A percentile compares a stretch with the other conserved stretches of the same genome.
Evolutionary conservation across 805 yeast genomes (phyloP).

Genomic region (Wickerhamomyces mucosus): DNA sequence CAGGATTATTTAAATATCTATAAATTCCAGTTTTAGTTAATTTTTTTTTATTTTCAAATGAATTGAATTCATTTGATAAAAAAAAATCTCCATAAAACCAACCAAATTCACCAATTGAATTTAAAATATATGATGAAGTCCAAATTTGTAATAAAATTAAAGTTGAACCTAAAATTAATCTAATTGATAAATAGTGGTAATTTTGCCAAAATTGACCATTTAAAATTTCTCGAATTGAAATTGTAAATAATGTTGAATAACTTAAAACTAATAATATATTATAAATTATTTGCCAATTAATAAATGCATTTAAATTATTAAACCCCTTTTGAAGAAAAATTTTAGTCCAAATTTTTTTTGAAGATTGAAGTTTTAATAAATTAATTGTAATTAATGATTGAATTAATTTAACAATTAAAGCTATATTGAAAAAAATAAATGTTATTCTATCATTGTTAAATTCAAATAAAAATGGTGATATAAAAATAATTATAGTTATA

Average conservation of each 20-base stretch:
- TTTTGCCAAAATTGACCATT: conserved; percentile 20
- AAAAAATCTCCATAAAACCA: conserved; percentile 88
- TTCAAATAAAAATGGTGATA: conserved; percentile 31
- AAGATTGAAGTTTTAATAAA: conserved; percentile 50
- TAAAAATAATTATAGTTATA: conserved; percentile 29
- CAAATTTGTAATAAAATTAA: conserved; percentile 53
- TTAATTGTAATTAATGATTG: conserved; percentile 42
- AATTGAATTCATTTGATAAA: conserved; percentile 35
- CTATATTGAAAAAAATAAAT: conserved; percentile 18
- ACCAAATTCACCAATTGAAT: conserved; percentile 74
- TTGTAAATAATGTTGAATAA: conserved; percentile 40
- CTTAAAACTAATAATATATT: conserved; percentile 42
- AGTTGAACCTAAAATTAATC: conserved; percentile 49
- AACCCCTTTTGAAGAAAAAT: conserved; percentile 55
- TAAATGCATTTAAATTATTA: conserved; percentile 54
- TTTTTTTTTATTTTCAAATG: conserved; percentile 34
- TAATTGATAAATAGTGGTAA: conserved; percentile 34
- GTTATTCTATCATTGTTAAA: conserved; percentile 22
- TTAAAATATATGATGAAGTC: conserved; percentile 60
- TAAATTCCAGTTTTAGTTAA: conserved; percentile 75
- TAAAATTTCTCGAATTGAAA: conserved; percentile 25
- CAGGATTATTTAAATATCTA: conserved; percentile 76
- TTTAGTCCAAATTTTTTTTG: conserved; percentile 52
- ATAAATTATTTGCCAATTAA: conserved; percentile 66
- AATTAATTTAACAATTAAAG: conserved; percentile 36